Evolutionary conservation across 768 basidiomycete genomes (phyloP).

Genomic region (Boletus rex-veris): DNA sequence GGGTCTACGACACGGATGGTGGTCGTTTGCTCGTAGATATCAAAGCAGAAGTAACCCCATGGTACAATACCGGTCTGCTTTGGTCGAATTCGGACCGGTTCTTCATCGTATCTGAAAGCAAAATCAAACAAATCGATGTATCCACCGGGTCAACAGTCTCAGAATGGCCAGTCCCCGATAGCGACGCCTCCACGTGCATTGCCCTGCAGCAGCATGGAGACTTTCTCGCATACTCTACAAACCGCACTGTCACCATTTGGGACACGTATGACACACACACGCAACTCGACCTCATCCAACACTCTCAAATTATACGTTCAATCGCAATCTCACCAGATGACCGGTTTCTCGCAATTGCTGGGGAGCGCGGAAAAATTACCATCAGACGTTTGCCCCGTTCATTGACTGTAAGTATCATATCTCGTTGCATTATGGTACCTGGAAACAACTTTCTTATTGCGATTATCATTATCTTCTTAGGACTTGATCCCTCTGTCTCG

Average conservation of each 20-base stretch:
- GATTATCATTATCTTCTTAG: not conserved
- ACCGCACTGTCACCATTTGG: not conserved
- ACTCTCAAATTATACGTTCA: not conserved
- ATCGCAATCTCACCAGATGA: slow-evolving; percentile 1
- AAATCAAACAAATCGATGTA: not conserved
- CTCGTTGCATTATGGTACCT: not conserved
- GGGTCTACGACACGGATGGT: not conserved
- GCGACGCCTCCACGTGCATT: not conserved
- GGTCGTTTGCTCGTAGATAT: not conserved
- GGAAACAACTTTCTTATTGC: not conserved
- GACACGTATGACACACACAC: not conserved
- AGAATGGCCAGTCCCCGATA: not conserved
- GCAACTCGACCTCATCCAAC: not conserved
- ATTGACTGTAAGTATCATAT: not conserved
- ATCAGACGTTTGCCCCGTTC: not conserved
- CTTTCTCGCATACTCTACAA: not conserved
- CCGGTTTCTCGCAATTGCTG: not conserved
- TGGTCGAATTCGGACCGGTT: slow-evolving; percentile 3
- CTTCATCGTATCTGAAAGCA: not conserved
- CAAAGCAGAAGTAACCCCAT: not conserved
- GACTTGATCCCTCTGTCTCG: not conserved
- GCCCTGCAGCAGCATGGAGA: not conserved
- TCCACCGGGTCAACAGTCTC: not conserved
- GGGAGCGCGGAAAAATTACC: not conserved
- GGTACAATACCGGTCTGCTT: slow-evolving; percentile 5